A percentile compares a stretch with the other conserved stretches of the same genome.
phyloP scores from a whole-genome alignment of 306 rosid genomes.

The Vachellia pachyceras region DNA sequence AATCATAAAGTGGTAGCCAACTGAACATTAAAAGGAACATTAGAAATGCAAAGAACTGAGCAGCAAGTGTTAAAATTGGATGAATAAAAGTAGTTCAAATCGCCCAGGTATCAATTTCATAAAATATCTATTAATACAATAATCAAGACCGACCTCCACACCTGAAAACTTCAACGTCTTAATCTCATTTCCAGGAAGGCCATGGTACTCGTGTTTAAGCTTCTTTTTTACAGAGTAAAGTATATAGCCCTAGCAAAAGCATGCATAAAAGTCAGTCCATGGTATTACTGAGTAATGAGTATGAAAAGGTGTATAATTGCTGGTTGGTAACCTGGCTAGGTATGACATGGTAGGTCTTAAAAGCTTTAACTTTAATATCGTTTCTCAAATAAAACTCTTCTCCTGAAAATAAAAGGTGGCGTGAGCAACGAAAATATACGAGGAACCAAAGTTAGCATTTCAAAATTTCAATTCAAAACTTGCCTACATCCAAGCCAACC shows the following conservation, averaged over 20 bases:
- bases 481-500: constrained; percentile 90
- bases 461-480: constrained; percentile 35
- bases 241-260: constrained; percentile 78
- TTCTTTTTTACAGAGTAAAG: constrained; percentile 77
- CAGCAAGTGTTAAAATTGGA: constrained; percentile 10
- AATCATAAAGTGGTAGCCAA: background rate
- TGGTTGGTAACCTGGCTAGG: constrained; percentile 77
- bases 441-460: constrained; percentile 1
- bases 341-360: constrained; percentile 83
- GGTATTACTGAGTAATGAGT: background rate
- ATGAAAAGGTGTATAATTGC: background rate
- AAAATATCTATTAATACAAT: constrained; percentile 33
- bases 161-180: constrained; percentile 76
- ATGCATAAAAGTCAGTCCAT: constrained; percentile 29
- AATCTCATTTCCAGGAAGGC: constrained; percentile 69
- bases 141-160: constrained; percentile 76
- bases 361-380: constrained; percentile 85
- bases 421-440: constrained; percentile 16
- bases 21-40: constrained; percentile 10
- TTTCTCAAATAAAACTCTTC: constrained; percentile 75
- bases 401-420: constrained; percentile 55
- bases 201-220: constrained; percentile 70
- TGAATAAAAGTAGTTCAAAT: constrained; percentile 9
- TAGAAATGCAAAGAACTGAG: constrained; percentile 14
- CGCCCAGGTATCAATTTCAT: constrained; percentile 22